These are phyloP conservation scores for Botrytis fabae DNA, from an alignment of 2,329 filamentous ascomycete species.

Conservation along the genomic window DNA sequence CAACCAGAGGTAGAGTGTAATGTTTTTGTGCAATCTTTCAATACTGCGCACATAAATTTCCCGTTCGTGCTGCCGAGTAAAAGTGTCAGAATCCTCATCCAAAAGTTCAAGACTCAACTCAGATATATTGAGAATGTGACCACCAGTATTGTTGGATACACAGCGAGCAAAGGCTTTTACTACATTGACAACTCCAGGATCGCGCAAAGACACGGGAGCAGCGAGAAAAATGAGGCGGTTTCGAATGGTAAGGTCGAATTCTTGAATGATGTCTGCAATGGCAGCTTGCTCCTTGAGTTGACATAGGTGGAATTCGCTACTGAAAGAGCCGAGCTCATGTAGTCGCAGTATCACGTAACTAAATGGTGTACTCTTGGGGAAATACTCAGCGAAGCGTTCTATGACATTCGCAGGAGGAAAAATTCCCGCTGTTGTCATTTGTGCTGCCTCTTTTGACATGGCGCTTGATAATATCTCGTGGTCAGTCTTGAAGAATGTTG, in stretches of 20 bases:
- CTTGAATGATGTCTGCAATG: conserved; percentile 74
- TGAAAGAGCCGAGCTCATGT: conserved; percentile 61
- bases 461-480: conserved; percentile 60
- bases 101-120: conserved; percentile 70
- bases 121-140: conserved; percentile 72
- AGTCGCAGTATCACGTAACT: conserved; percentile 79
- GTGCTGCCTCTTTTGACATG: conserved; percentile 63
- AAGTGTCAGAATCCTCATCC: conserved; percentile 44
- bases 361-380: conserved; percentile 77
- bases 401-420: conserved; percentile 70
- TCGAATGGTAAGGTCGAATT: conserved; percentile 64
- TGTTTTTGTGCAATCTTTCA: conserved; percentile 75
- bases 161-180: conserved; percentile 66
- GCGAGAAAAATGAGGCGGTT: conserved; percentile 77
- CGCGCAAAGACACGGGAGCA: conserved; percentile 63
- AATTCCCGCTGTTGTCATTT: conserved; percentile 71
- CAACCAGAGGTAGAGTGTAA: conserved; percentile 90
- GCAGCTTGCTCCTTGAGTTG: conserved; percentile 58
- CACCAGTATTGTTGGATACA: conserved; percentile 70
- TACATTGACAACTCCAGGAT: conserved; percentile 49
- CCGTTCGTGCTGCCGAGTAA: conserved; percentile 40
- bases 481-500: conserved; percentile 72
- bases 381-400: conserved; percentile 77
- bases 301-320: conserved; percentile 70
- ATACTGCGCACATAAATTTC: conserved; percentile 59